These are phyloP conservation scores for Mycena albidolilacea DNA, from an alignment of 768 basidiomycete species.

Conservation along the genomic window DNA sequence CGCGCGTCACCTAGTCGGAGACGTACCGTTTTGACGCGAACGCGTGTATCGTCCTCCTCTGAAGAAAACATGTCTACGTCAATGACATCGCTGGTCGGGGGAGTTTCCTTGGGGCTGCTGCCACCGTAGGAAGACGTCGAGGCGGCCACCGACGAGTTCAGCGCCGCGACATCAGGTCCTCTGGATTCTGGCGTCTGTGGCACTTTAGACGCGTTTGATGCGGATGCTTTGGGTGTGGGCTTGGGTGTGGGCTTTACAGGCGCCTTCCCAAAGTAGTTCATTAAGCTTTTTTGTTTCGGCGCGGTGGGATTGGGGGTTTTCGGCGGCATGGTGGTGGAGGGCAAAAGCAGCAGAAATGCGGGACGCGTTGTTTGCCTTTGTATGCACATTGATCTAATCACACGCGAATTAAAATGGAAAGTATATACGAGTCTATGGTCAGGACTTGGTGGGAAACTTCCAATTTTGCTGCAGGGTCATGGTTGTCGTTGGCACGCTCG, in stretches of 20 bases:
- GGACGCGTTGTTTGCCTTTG: slow-evolving; percentile 16
- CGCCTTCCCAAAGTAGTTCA: slow-evolving; percentile 73
- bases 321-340: slow-evolving; percentile 33
- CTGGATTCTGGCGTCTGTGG: slow-evolving; percentile 60
- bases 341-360: not conserved
- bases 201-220: slow-evolving; percentile 54
- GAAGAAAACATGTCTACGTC: slow-evolving; percentile 81
- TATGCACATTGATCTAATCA: not conserved
- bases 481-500: slow-evolving; percentile 57
- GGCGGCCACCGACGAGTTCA: slow-evolving; percentile 58
- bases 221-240: slow-evolving; percentile 23
- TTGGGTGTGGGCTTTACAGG: slow-evolving; percentile 43
- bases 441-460: slow-evolving; percentile 2
- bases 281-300: slow-evolving; percentile 80
- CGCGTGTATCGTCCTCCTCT: slow-evolving; percentile 50
- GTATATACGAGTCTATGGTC: not conserved
- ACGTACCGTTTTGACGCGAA: slow-evolving; percentile 52
- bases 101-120: slow-evolving; percentile 68
- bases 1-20: not conserved
- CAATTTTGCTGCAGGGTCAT: slow-evolving; percentile 47
- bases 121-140: slow-evolving; percentile 64
- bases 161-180: slow-evolving; percentile 43
- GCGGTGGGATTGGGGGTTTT: slow-evolving; percentile 27
- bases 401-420: not conserved
- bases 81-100: slow-evolving; percentile 83